These are phyloP conservation scores for Dioscorea cayenensis DNA, from an alignment of 116 monocot species.

Conservation along the genomic window DNA sequence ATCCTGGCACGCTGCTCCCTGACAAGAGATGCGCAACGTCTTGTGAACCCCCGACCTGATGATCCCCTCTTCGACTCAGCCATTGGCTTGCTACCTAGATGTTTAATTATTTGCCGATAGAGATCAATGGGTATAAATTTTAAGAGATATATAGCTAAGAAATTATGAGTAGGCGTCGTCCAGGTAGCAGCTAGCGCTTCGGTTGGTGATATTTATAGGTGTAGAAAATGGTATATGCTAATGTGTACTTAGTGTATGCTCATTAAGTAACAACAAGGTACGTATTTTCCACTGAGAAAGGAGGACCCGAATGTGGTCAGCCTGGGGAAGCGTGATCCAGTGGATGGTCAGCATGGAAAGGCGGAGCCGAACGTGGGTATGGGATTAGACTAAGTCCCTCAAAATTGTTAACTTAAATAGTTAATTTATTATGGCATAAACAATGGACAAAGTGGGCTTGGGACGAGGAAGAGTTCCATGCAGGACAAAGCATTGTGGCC, in stretches of 20 bases:
- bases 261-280: too few relatives aligned
- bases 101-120: too few relatives aligned
- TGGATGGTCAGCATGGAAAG: constrained; percentile 18
- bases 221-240: too few relatives aligned
- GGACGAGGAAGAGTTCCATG: not conserved
- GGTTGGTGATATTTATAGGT: too few relatives aligned
- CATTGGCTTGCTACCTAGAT: not conserved
- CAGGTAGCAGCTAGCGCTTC: too few relatives aligned
- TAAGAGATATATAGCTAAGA: not conserved
- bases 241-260: too few relatives aligned
- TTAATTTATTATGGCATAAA: too few relatives aligned
- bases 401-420: too few relatives aligned
- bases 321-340: constrained; percentile 1
- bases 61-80: constrained; percentile 6
- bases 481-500: not conserved
- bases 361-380: constrained; percentile 11
- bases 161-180: too few relatives aligned
- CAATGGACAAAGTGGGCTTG: not conserved
- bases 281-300: not conserved
- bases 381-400: not conserved
- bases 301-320: constrained; percentile 20
- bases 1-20: constrained; percentile 71
- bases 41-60: constrained; percentile 25
- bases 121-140: too few relatives aligned
- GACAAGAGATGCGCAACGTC: constrained; percentile 43